Base-by-base conservation (phyloP, 2,329 filamentous ascomycete genomes). In the Fusarium sp. region DNA sequence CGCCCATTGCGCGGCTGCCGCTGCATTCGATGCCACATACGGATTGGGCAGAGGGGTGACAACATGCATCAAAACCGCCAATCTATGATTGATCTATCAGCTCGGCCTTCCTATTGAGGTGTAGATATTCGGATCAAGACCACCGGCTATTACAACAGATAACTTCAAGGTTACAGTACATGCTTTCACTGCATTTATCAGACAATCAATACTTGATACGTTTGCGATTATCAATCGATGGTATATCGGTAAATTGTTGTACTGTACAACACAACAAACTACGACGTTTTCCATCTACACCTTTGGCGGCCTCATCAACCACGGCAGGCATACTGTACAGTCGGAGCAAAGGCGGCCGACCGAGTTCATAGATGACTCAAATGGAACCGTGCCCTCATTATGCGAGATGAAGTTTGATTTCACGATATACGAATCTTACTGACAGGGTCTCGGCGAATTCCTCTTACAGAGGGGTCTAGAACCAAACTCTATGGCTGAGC, bases 1-100 rank as follows among this genome's bases (percentile, higher is more conserved):
- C 72, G 72, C 63, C 63, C 43, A 58, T 72, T 72, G 67, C 72
- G 67, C 72, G 66, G 67, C 67, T 72, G 71, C 72, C 72, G 72
- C 69, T 70, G 70, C 66, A 67, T 63, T 56, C 64, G 49, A 52
- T 53, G 48, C 49, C 44, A 49, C 51, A 65, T 53, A 58, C 56
- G 54, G 50, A 69, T 65, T 63, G 59, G 67, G 65, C 53, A 44
- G 58, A 61, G 55, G 43, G 58, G 59, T 65, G 64, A 71, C 60
- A 54, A 62, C 62, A 58, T 54, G 56, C 61, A 54, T 55, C 45
- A 33, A 40, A 45, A 38, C 36, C 56, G 51, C 66, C 46, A 49
- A 49, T 52, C 45, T 53, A 39, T 50, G 48, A 45, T 63, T 66
- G 52, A 66, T 67, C 40, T 61, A 55, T 70, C 56, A 58, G 49